A percentile compares a stretch with the other conserved stretches of the same genome.
Evolutionary conservation across 306 rosid species (phyloP).

Genomic region (Lathyrus aphaca): DNA sequence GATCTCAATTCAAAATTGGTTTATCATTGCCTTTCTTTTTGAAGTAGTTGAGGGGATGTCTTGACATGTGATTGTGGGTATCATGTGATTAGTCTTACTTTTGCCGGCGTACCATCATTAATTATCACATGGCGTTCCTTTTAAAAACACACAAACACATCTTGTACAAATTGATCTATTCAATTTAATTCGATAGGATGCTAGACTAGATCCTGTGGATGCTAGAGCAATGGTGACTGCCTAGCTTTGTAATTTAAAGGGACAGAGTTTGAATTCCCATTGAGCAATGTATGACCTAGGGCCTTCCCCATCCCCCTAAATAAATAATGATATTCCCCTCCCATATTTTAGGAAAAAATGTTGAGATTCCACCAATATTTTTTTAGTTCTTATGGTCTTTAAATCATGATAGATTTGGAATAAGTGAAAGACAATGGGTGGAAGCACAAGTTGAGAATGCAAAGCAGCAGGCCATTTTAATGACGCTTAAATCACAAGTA

Average conservation of each 20-base stretch:
- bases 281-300: not conserved
- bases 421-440: constrained; percentile 99
- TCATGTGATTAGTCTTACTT: constrained; percentile 16
- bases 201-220: not conserved
- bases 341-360: not conserved
- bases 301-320: not conserved
- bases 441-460: constrained; percentile 99
- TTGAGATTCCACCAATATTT: constrained; percentile 19
- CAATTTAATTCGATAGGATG: constrained; percentile 28
- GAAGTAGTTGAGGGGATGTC: constrained; percentile 20
- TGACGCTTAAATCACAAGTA: constrained; percentile 85
- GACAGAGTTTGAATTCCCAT: not conserved
- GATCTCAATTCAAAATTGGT: not conserved
- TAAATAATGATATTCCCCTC: not conserved
- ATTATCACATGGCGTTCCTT: constrained; percentile 28
- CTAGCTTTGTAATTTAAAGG: not conserved
- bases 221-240: not conserved
- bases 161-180: not conserved
- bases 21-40: constrained; percentile 3
- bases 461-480: constrained; percentile 88
- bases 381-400: constrained; percentile 26
- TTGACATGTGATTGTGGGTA: constrained; percentile 8
- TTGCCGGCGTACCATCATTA: not conserved
- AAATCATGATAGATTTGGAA: constrained; percentile 78
- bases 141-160: not conserved